Percentiles rank a stretch among this genome's conserved stretches.
Evolutionary conservation across 129 eudicot genomes (phyloP).

Genomic region (Flaveria sonorensis): DNA sequence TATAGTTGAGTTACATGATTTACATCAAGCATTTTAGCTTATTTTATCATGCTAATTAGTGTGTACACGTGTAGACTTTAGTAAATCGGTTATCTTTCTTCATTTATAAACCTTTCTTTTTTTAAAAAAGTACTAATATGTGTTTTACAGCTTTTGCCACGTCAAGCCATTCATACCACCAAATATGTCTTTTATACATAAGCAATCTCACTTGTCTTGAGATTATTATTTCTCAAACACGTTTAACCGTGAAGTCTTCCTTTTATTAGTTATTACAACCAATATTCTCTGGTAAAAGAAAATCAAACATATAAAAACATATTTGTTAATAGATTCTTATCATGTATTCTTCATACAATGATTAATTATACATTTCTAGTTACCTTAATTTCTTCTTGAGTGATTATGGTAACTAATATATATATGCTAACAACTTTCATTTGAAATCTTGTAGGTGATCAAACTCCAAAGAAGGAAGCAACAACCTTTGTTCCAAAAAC

Average conservation of each 20-base stretch:
- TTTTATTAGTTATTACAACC: no score
- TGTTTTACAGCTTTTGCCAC: no score
- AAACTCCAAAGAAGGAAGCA: not conserved
- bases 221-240: no score
- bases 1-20: not conserved
- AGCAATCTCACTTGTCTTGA: no score
- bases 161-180: no score
- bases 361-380: constrained; percentile 2
- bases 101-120: not conserved
- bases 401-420: not conserved
- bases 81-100: not conserved
- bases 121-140: not conserved
- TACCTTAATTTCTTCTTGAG: not conserved
- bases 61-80: not conserved
- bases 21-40: not conserved
- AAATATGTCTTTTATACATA: no score
- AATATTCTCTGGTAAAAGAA: no score
- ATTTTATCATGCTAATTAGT: not conserved
- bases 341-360: not conserved
- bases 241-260: no score
- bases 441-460: constrained; percentile 26
- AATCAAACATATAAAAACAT: no score
- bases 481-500: constrained; percentile 24
- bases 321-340: not conserved
- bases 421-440: constrained; percentile 5